A percentile compares a stretch with the other conserved stretches of the same genome.
Evolutionary conservation across 2,329 filamentous ascomycete species (phyloP).

Genomic region (Periconia sp.): DNA sequence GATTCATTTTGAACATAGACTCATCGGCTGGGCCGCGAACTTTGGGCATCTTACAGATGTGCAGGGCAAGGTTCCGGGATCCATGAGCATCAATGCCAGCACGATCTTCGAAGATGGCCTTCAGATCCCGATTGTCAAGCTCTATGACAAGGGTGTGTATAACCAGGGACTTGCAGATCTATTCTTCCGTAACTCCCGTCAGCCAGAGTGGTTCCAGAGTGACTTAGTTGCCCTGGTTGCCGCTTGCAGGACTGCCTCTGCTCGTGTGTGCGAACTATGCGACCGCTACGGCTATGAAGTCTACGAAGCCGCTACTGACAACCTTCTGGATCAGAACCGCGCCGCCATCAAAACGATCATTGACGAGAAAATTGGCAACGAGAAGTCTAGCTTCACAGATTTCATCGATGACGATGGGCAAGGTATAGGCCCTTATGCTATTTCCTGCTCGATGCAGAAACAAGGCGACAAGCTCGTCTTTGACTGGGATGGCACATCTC

Average conservation of each 20-base stretch:
- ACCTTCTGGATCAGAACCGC: conserved; percentile 53
- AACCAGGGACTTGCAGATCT: conserved; percentile 54
- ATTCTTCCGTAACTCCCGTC: conserved; percentile 56
- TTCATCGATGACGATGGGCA: conserved; percentile 59
- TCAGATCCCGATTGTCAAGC: conserved; percentile 57
- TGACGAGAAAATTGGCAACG: conserved; percentile 52
- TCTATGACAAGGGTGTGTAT: conserved; percentile 52
- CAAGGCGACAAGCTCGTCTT: conserved; percentile 52
- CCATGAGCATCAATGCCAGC: conserved; percentile 57
- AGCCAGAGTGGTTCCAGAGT: conserved; percentile 57
- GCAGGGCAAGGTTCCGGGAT: conserved; percentile 56
- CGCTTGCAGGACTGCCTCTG: conserved; percentile 53
- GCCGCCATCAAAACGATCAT: conserved; percentile 54
- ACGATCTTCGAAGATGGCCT: conserved; percentile 59
- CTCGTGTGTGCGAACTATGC: conserved; percentile 54
- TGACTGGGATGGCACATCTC: conserved; percentile 57
- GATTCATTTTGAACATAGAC: conserved; percentile 52
- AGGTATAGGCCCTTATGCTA: conserved; percentile 53
- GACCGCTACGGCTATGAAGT: conserved; percentile 53
- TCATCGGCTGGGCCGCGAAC: conserved; percentile 58
- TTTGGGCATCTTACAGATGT: conserved; percentile 57
- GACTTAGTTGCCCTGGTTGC: conserved; percentile 57
- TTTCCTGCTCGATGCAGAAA: conserved; percentile 57
- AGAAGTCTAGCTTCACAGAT: conserved; percentile 54
- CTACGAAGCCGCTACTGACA: conserved; percentile 54